Evolutionary conservation across 1,139 yeast genomes (phyloP).

Genomic region (Lodderomyces parapsilosis): DNA sequence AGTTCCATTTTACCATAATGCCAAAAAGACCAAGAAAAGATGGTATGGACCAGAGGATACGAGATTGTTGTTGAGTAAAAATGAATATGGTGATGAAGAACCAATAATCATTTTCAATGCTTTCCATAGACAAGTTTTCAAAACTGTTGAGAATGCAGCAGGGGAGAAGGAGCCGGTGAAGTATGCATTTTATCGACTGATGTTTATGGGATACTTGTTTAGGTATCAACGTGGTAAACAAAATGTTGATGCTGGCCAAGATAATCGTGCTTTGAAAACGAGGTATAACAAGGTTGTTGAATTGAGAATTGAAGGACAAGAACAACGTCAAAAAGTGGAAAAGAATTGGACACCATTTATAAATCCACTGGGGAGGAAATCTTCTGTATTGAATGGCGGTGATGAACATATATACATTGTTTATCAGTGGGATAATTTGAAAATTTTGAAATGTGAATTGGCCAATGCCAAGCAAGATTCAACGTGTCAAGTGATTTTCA

Average conservation of each 20-base stretch:
- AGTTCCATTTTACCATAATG: conserved; percentile 23
- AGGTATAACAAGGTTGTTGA: conserved; percentile 25
- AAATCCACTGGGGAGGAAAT: conserved; percentile 21
- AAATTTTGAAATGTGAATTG: conserved; percentile 33
- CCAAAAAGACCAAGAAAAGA: conserved; percentile 15
- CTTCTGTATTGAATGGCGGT: conserved; percentile 4
- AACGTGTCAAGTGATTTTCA: conserved; percentile 27
- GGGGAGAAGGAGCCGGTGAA: conserved; percentile 4
- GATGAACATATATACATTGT: conserved; percentile 33
- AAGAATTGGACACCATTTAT: conserved; percentile 48
- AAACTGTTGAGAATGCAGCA: conserved; percentile 15
- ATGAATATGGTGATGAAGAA: conserved; percentile 29
- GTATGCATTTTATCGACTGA: conserved; percentile 20
- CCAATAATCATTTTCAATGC: conserved; percentile 35
- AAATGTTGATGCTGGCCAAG: conserved; percentile 20
- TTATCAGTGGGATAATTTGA: conserved; percentile 39
- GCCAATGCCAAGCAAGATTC: conserved; percentile 24
- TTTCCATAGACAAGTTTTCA: conserved; percentile 17
- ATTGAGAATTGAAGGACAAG: conserved; percentile 22
- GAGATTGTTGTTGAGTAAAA: conserved; percentile 31
- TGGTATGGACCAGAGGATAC: conserved; percentile 52
- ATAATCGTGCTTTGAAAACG: conserved; percentile 17
- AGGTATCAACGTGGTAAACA: conserved; percentile 28
- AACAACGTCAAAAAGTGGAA: conserved; percentile 19
- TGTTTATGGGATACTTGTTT: conserved; percentile 32